These are phyloP conservation scores for Ascochyta fabae DNA, from an alignment of 2,329 filamentous ascomycete genomes.

Conservation along the genomic window DNA sequence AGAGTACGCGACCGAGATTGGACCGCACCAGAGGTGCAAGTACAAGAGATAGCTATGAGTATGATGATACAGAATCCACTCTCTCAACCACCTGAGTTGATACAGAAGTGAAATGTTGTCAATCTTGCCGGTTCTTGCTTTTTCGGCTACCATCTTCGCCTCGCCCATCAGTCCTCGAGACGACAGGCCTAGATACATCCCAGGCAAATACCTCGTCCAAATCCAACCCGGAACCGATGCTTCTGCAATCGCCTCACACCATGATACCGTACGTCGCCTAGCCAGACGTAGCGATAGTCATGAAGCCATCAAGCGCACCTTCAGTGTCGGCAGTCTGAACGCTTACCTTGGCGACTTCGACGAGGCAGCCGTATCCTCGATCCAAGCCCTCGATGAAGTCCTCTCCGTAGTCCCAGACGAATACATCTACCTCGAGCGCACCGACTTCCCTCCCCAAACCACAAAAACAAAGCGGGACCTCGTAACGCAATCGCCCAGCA, in stretches of 20 bases:
- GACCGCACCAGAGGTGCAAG: neutral
- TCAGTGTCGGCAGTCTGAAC: conserved; percentile 23
- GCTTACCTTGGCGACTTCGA: conserved; percentile 55
- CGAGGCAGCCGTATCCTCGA: conserved; percentile 45
- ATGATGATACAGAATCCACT: neutral
- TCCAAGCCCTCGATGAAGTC: conserved; percentile 3
- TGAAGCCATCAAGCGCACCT: conserved; percentile 19
- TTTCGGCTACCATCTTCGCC: neutral
- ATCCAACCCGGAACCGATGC: conserved; percentile 36
- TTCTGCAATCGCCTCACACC: conserved; percentile 18
- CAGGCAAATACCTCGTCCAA: conserved; percentile 51
- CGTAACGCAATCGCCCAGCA: conserved; percentile 7
- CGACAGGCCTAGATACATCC: conserved; percentile 22
- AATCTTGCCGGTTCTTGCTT: neutral
- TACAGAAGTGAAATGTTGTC: neutral
- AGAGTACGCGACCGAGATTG: neutral
- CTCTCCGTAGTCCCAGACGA: conserved; percentile 8
- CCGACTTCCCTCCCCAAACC: neutral
- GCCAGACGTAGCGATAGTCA: conserved; percentile 9
- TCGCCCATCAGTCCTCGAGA: neutral
- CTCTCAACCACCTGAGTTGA: no score
- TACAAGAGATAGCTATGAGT: neutral
- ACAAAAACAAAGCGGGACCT: neutral
- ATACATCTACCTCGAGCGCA: conserved; percentile 7
- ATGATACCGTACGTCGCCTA: conserved; percentile 20